Conservation (phyloP, 257 asterid genomes). For the Galeopsis tetrahit region DNA sequence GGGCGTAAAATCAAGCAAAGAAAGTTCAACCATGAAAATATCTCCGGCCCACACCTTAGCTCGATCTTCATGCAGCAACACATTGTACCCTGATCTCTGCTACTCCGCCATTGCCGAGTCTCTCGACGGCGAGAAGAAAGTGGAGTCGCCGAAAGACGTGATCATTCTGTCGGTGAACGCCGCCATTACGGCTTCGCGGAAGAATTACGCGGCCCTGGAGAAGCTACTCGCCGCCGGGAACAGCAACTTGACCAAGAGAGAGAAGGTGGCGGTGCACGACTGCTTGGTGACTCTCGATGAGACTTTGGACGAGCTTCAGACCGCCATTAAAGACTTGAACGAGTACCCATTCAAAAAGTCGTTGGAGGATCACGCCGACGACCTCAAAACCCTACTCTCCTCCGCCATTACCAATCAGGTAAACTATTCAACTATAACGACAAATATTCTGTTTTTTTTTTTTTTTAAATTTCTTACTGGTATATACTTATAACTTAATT, state of each 20-base stretch:
- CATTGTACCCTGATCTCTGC: slow-evolving; percentile 66
- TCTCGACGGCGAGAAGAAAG: slow-evolving; percentile 38
- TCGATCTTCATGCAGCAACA: slow-evolving; percentile 50
- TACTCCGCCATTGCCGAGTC: slow-evolving; percentile 55
- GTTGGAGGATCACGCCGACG: slow-evolving; percentile 63
- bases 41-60: slow-evolving; percentile 51
- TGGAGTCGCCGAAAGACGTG: slow-evolving; percentile 52
- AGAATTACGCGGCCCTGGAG: slow-evolving; percentile 43
- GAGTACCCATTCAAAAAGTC: slow-evolving; percentile 63
- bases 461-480: too few species aligned
- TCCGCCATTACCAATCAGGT: slow-evolving; percentile 81
- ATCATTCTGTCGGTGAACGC: slow-evolving; percentile 53
- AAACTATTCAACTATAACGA: too few species aligned
- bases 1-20: slow-evolving; percentile 16
- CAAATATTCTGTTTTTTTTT: too few species aligned
- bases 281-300: slow-evolving; percentile 67
- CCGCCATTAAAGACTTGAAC: slow-evolving; percentile 51
- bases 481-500: too few species aligned
- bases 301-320: slow-evolving; percentile 68
- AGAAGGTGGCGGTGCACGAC: slow-evolving; percentile 66
- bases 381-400: slow-evolving; percentile 71
- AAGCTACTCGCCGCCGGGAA: slow-evolving; percentile 38
- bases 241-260: slow-evolving; percentile 47
- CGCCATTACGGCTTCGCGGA: slow-evolving; percentile 44
- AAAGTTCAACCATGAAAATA: slow-evolving; percentile 24